These are phyloP conservation scores for Mortierella sp. DNA, from an alignment of 371 early-diverging fungal species.

Conservation along the genomic window DNA sequence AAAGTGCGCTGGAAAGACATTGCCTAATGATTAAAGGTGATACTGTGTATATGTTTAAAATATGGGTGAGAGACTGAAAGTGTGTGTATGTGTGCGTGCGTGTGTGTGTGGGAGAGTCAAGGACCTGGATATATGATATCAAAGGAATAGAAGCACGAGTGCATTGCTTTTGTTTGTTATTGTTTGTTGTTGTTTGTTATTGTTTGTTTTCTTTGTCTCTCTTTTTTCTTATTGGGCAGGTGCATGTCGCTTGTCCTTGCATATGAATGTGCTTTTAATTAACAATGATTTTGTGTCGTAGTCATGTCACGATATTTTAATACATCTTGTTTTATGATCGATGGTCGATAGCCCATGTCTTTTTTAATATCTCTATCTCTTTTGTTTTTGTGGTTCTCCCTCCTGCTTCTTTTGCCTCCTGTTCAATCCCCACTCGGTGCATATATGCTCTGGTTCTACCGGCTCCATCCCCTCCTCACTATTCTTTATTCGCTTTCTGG, in stretches of 20 bases:
- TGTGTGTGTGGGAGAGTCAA: background rate
- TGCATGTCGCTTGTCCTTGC: slow-evolving; percentile 6
- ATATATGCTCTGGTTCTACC: slow-evolving; percentile 8
- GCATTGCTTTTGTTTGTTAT: background rate
- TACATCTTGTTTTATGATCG: slow-evolving; percentile 11
- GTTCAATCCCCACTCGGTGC: background rate
- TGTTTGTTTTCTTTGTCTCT: background rate
- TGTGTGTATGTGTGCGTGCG: background rate
- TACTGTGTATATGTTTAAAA: background rate
- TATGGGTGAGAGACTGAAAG: background rate
- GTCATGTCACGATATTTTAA: slow-evolving; percentile 20
- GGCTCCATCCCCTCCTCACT: slow-evolving; percentile 9
- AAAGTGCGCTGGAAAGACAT: no score
- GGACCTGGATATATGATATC: background rate
- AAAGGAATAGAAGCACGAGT: background rate
- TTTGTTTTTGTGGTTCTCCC: background rate
- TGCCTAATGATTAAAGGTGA: no score
- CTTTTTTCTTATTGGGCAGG: background rate
- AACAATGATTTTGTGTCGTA: background rate
- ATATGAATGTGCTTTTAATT: slow-evolving; percentile 1
- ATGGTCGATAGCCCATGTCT: slow-evolving; percentile 1
- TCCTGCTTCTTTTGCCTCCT: slow-evolving; percentile 8
- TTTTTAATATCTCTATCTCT: background rate
- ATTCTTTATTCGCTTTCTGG: background rate
- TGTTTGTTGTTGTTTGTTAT: background rate